Evolutionary conservation across 2,329 filamentous ascomycete genomes (phyloP), one percentile per base, ranked within the genome.

Genomic region (Penicillium palitans): DNA sequence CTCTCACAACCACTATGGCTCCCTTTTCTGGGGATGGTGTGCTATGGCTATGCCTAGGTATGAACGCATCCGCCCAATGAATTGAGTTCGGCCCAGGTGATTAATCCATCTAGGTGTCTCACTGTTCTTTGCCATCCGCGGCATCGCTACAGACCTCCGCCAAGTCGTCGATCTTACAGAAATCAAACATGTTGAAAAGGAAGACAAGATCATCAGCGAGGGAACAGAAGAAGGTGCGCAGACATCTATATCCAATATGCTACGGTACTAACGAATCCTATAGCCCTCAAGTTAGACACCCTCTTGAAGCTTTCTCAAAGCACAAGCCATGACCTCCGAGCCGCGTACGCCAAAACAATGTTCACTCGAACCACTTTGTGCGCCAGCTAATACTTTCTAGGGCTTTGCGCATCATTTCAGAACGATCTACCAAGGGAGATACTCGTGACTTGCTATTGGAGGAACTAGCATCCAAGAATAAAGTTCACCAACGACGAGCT

Each of bases 181-280:
- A 72, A 84, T 95, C 68, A 85, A 85, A 59, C 83, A 85, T 37
- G 70, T 79, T 39, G 84, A 86, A 59, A 86, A 86, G 37, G 87
- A 88, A 70, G 84, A 88, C 51, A 84, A 88, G 65, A 90, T 90
- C 71, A 89, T 91, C 63, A 89, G 86, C 15, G 87, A 91, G 71
- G 86, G 89, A 25, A 90, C 88, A 2, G 89, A 92, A 68, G 88
- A 91, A 69, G 84, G 78, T 78, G 17, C n/a, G 66, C 31, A 58
- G 15, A 7, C 1, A 6, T 9, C 0, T 4, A 27, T 37, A n/a
- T 8, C 9, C 3, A 12, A 24, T 21, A 6, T 4, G 15, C n/a
- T 3, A 6, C 24, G 27, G 10, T 47, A 52, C 63, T 75, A 50
- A 74, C 40, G n/a, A 10, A 8, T 3, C 6, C 13, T 19, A 3